Conservation (phyloP, 2,329 filamentous ascomycete genomes). For the Botrytis fragariae region DNA sequence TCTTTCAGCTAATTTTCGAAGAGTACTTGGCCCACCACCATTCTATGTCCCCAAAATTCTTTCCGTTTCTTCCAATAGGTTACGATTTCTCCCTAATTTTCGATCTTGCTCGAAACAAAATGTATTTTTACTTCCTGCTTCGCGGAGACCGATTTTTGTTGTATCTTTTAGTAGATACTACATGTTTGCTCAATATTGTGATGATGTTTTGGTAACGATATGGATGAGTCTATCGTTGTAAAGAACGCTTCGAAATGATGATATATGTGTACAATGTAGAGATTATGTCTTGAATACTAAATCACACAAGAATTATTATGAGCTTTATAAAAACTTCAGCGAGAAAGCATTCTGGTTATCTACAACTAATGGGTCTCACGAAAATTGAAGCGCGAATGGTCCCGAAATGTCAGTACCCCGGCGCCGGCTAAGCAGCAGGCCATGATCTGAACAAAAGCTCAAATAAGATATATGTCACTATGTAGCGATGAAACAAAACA, state of each 20-base stretch:
- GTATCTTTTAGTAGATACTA: too few relatives aligned
- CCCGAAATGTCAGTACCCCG: neutral
- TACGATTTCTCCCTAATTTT: too few relatives aligned
- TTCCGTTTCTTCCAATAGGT: too few relatives aligned
- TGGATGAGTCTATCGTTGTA: neutral
- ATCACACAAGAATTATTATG: neutral
- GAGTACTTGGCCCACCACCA: too few relatives aligned
- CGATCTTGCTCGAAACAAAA: too few relatives aligned
- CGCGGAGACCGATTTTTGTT: too few relatives aligned
- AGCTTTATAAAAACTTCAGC: neutral
- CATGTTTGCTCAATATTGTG: too few relatives aligned
- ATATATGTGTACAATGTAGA: neutral
- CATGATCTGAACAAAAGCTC: neutral
- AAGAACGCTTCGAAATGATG: neutral
- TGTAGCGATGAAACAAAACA: neutral
- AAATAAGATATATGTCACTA: neutral
- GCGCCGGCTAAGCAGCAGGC: too few relatives aligned
- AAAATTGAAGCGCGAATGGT: neutral
- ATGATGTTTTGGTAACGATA: neutral
- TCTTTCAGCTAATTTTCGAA: too few relatives aligned
- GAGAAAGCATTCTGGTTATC: too few relatives aligned
- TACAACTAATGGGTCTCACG: neutral
- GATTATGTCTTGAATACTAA: neutral
- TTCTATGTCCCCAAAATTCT: too few relatives aligned
- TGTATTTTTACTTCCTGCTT: too few relatives aligned